phyloP scores from a whole-genome alignment of 108 stramenopile genomes.

The Conticribra weissflogii region DNA sequence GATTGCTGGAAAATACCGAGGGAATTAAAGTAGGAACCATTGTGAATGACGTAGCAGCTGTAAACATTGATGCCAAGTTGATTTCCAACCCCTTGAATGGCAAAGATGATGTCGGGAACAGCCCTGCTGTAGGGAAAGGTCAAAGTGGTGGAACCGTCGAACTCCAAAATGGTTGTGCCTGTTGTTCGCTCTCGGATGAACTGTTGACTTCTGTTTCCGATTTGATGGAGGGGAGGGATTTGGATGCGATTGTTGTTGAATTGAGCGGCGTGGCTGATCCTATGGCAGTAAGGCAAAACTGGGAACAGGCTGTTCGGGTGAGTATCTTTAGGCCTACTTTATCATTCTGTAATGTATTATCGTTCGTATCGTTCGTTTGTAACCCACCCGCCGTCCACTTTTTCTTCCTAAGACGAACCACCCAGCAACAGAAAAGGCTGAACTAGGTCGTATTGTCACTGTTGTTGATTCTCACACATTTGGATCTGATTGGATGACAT shows the following conservation, averaged over 20 bases:
- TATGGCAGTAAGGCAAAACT: slow-evolving; percentile 70
- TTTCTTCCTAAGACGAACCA: slow-evolving; percentile 28
- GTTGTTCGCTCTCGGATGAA: slow-evolving; percentile 91
- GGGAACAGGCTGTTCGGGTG: slow-evolving; percentile 54
- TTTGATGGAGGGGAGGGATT: slow-evolving; percentile 44
- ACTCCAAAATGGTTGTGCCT: slow-evolving; percentile 58
- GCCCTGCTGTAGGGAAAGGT: slow-evolving; percentile 9
- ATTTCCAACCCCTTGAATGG: slow-evolving; percentile 37
- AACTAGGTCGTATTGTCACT: slow-evolving; percentile 78
- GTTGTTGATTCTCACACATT: slow-evolving; percentile 87
- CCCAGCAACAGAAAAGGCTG: slow-evolving; percentile 58
- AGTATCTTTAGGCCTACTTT: no score
- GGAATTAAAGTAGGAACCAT: slow-evolving; percentile 82
- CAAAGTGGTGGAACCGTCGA: slow-evolving; percentile 55
- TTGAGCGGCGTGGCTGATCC: slow-evolving; percentile 94
- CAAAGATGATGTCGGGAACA: slow-evolving; percentile 1
- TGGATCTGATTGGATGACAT: slow-evolving; percentile 84
- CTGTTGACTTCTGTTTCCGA: slow-evolving; percentile 57
- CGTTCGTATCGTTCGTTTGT: no score
- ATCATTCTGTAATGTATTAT: no score
- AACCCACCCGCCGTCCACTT: no score
- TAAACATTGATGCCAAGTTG: slow-evolving; percentile 97
- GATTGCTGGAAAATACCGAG: slow-evolving; percentile 76
- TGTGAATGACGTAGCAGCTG: slow-evolving; percentile 93
- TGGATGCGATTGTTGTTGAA: slow-evolving; percentile 93